Evolutionary conservation across 345 rosid genomes (phyloP), one percentile per base, ranked within the genome.

Genomic region (Conringia planisiliqua): DNA sequence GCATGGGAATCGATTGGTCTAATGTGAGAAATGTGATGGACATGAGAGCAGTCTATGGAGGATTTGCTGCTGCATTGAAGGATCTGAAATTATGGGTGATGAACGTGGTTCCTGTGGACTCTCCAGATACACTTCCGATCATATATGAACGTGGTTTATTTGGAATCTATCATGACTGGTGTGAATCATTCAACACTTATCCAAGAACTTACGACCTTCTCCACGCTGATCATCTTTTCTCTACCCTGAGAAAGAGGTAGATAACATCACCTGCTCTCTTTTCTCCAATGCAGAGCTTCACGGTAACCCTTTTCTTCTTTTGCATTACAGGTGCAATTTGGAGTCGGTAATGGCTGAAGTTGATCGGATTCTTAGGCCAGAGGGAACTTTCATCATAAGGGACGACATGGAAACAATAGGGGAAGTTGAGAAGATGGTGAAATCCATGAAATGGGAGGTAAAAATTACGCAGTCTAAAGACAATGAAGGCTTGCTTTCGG

Each of bases 21-120:
- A 77, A 77, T 18, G 84, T 87, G 69, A 86, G 98, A 67, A 94
- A 91, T 62, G 86, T 87, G 73, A 88, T 94, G 93, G 98, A 91
- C 82, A 94, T 91, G 98, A 89, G 84, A 79, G 94, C 98, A 62
- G 90, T 86, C 20, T 91, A 89, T 78, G 97, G 97, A 85, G 98
- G 97, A 69, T 89, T 91, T 59, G 98, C 96, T 52, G 91, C 96
- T 6, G 94, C 96, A 0, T 67, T 93, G 54, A 88, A 76, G 77
- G 92, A 88, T 80, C 30, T 89, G 77, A 75, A 90, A 50, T 48
- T 89, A 50, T 93, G 98, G 98, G 94, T 91, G 51, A 85, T 93
- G 97, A 93, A 88, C 57, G 89, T 88, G 10, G 91, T 93, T 62
- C 89, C 92, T 12, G 76, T 87, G 5, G 87, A 90, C 44, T 83